Percentiles rank a stretch among this genome's conserved stretches.
phyloP scores from a whole-genome alignment of 1,284 basidiomycete species.

The Paramarasmius palmivorus region DNA sequence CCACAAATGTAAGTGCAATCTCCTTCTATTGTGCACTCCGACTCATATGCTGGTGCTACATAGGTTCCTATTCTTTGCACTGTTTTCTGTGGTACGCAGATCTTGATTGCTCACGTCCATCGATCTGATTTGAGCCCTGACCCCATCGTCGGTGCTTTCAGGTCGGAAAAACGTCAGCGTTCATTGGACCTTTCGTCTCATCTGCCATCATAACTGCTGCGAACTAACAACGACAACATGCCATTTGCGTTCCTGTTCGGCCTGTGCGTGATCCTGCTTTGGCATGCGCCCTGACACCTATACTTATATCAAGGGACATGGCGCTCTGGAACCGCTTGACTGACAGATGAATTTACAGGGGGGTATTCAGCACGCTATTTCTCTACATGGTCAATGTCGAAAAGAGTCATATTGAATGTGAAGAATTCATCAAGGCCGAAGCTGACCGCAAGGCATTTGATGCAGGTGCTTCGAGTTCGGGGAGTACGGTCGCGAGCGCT shows the following conservation, averaged over 20 bases:
- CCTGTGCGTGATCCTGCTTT: constrained; percentile 45
- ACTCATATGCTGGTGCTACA: too few relatives aligned
- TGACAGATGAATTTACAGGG: constrained; percentile 36
- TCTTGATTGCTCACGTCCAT: background rate
- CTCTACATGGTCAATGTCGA: constrained; percentile 70
- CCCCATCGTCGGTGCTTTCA: constrained; percentile 20
- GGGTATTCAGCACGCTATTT: constrained; percentile 62
- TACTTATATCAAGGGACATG: too few relatives aligned
- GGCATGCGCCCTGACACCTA: background rate
- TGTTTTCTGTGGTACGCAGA: constrained; percentile 66
- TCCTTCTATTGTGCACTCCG: too few relatives aligned
- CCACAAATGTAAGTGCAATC: constrained; percentile 58
- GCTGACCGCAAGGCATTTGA: constrained; percentile 49
- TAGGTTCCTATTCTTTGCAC: constrained; percentile 76
- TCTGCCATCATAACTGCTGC: constrained; percentile 73
- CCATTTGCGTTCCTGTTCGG: constrained; percentile 80
- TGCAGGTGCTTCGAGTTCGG: constrained; percentile 3
- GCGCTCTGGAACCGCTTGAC: background rate
- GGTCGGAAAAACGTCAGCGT: constrained; percentile 80
- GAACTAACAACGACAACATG: constrained; percentile 74
- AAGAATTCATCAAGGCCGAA: constrained; percentile 62
- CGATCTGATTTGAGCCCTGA: background rate
- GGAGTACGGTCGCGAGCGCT: constrained; percentile 8
- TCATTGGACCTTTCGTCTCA: constrained; percentile 80
- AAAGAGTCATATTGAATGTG: constrained; percentile 69